These are phyloP conservation scores for Sanguinoderma infundibulare DNA, from an alignment of 1,284 basidiomycete species.

Conservation along the genomic window DNA sequence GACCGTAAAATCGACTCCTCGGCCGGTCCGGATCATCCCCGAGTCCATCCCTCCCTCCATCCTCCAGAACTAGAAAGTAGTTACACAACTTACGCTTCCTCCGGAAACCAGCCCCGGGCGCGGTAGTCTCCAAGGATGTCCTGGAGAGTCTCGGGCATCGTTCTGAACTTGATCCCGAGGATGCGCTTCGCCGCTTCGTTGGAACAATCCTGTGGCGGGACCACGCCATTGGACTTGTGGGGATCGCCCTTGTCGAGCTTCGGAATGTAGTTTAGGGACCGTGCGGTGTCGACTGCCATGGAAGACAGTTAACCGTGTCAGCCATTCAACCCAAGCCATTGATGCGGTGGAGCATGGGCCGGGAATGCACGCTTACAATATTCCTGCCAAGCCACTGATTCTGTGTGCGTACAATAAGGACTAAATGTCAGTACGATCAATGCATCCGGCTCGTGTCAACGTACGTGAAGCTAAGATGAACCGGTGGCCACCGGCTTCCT, in stretches of 20 bases:
- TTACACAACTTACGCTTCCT: neutral
- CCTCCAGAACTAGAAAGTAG: too few relatives aligned
- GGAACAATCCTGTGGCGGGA: neutral
- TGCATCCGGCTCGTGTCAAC: neutral
- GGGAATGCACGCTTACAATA: constrained; percentile 5
- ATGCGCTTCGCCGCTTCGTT: constrained; percentile 14
- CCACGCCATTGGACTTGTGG: neutral
- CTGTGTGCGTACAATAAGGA: too few relatives aligned
- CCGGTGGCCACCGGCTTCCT: constrained; percentile 54
- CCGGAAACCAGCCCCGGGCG: constrained; percentile 18
- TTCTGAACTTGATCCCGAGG: constrained; percentile 10
- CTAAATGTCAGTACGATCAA: neutral
- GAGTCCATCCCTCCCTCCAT: too few relatives aligned
- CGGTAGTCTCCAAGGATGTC: constrained; percentile 15
- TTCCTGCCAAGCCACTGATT: constrained; percentile 9
- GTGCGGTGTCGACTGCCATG: constrained; percentile 3
- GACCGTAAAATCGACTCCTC: too few relatives aligned
- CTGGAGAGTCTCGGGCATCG: constrained; percentile 13
- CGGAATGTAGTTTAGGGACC: constrained; percentile 6
- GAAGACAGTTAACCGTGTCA: neutral
- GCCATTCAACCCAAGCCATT: too few relatives aligned
- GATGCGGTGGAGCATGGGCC: too few relatives aligned
- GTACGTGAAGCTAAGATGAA: constrained; percentile 45
- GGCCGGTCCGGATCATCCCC: too few relatives aligned
- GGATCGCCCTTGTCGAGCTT: constrained; percentile 8